A percentile compares a stretch with the other conserved stretches of the same genome.
These are phyloP conservation scores for Beauveria australis DNA, from an alignment of 2,329 filamentous ascomycete species.

Conservation along the genomic window DNA sequence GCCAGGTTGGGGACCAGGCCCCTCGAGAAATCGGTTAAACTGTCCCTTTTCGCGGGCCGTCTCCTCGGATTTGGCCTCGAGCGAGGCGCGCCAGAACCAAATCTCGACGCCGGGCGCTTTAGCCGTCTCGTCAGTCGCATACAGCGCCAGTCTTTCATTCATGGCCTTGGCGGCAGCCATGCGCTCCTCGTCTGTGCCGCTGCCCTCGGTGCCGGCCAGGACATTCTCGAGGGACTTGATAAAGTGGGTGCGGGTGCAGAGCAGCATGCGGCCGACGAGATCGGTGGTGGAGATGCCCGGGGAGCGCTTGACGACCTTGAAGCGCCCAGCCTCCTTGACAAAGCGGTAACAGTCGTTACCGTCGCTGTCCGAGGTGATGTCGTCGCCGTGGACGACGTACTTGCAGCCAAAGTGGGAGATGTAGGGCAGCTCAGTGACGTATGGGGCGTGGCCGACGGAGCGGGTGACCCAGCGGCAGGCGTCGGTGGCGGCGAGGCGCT, in stretches of 20 bases:
- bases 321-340: slow-evolving; percentile 86
- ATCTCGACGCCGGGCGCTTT: slow-evolving; percentile 72
- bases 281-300: slow-evolving; percentile 96
- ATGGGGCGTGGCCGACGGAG: slow-evolving; percentile 78
- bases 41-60: slow-evolving; percentile 47
- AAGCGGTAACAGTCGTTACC: slow-evolving; percentile 97
- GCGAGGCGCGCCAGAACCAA: slow-evolving; percentile 67
- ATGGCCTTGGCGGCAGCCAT: slow-evolving; percentile 57
- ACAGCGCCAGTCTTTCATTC: slow-evolving; percentile 69
- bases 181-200: slow-evolving; percentile 60
- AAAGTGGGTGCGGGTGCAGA: slow-evolving; percentile 92
- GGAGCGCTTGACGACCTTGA: slow-evolving; percentile 94
- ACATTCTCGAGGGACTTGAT: slow-evolving; percentile 68
- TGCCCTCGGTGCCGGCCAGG: slow-evolving; percentile 64
- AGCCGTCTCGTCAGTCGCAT: slow-evolving; percentile 80
- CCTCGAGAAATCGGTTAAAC: slow-evolving; percentile 62
- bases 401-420: slow-evolving; percentile 92
- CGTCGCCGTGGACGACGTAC: slow-evolving; percentile 94
- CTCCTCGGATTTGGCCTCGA: slow-evolving; percentile 35
- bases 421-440: slow-evolving; percentile 90
- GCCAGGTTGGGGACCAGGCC: slow-evolving; percentile 62
- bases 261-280: slow-evolving; percentile 92
- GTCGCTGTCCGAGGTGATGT: slow-evolving; percentile 89
- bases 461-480: slow-evolving; percentile 91
- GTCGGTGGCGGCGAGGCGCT: slow-evolving; percentile 83